A percentile compares a stretch with the other conserved stretches of the same genome.
Evolutionary conservation across 1,284 basidiomycete genomes (phyloP).

Genomic region (Cystobasidiaceae sp.): DNA sequence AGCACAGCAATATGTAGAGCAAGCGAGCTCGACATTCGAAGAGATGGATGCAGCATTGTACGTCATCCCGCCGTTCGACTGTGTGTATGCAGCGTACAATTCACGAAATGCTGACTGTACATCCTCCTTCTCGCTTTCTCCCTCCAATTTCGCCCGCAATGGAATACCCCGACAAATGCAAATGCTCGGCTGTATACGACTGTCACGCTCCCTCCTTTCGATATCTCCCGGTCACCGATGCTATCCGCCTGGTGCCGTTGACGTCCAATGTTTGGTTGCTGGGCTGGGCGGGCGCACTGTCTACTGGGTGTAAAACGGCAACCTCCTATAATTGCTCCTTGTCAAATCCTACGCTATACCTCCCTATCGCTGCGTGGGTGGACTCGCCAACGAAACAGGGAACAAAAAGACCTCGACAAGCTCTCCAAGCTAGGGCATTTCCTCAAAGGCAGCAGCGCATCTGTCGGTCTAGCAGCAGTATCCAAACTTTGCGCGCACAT

Average conservation of each 20-base stretch:
- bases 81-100: too few relatives aligned
- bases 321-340: not conserved
- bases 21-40: slow-evolving; percentile 47
- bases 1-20: slow-evolving; percentile 50
- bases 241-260: too few relatives aligned
- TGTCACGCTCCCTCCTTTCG: too few relatives aligned
- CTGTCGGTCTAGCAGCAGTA: slow-evolving; percentile 48
- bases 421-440: slow-evolving; percentile 49
- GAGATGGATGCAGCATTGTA: slow-evolving; percentile 48
- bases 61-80: too few relatives aligned
- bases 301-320: not conserved
- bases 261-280: too few relatives aligned
- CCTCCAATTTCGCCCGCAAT: too few relatives aligned
- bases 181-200: too few relatives aligned
- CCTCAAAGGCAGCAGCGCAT: slow-evolving; percentile 49
- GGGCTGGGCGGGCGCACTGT: too few relatives aligned
- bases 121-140: not conserved
- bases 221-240: too few relatives aligned
- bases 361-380: not conserved
- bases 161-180: too few relatives aligned
- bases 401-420: slow-evolving; percentile 42
- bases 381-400: slow-evolving; percentile 29
- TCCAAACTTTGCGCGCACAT: slow-evolving; percentile 48
- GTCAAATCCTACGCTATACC: too few relatives aligned
- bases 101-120: too few relatives aligned